Base-by-base conservation (phyloP, 495 filamentous ascomycete genomes). In the Xylaria flabelliformis region DNA sequence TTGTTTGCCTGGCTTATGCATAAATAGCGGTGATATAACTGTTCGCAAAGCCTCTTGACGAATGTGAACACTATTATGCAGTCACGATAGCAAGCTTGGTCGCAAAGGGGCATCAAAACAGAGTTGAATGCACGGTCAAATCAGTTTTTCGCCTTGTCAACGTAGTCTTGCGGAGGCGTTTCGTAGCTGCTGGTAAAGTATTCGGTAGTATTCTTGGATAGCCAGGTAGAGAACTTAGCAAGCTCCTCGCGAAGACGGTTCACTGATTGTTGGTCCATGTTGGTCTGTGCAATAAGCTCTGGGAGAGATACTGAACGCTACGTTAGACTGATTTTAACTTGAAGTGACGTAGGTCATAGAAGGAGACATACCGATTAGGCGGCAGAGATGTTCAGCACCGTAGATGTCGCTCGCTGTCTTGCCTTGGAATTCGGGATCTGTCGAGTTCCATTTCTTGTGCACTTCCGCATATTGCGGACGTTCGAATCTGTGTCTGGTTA, bases 211-310 rank as follows among this genome's bases (percentile, higher is more conserved):
- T 97, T 90, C 70, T 90, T 91, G 29, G 89, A 87, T 70, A 99
- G 83, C 92, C 93, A 99, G 48, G 87, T 83, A 6, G 91, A 91
- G 74, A 99, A 87, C 81, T 92, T 93, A 50, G 87, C 85, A 21
- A 98, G 84, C 75, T 99, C 96, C 72, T 97, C 94, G 13, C 93
- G 91, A 13, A 98, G 88, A 48, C 93, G 91, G 73, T 90, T 92
- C 63, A 96, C 92, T 10, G 93, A 93, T 80, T 95, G 94, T 34
- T 89, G 84, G 77, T 98, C 96, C 96, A 99, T 97, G 81, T 97
- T 97, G 41, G 96, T 99, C 79, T 98, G 95, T 21, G 94, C 94
- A 73, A 99, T 89, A 36, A 98, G 89, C 80, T 99, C 96, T 0
- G 97, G 96, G 74, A 99, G 89, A 9, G 91, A 90, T 13, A 97